Evolutionary conservation across 2,329 filamentous ascomycete genomes (phyloP).

Genomic region (Lojkania enalia): DNA sequence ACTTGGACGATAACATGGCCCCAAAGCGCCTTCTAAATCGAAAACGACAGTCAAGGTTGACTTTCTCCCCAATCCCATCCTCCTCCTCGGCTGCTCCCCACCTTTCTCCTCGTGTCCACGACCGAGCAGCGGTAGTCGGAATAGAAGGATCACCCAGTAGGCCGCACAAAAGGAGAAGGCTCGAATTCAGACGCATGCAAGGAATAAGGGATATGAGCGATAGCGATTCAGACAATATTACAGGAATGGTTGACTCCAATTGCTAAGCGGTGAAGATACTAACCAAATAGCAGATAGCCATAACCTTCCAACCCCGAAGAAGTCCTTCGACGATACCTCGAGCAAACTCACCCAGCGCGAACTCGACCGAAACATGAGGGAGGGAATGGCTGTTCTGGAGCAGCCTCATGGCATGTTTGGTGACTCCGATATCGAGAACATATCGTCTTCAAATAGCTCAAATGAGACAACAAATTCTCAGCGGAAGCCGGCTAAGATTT

Average conservation of each 20-base stretch:
- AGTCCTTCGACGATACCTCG: slow-evolving; percentile 3
- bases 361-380: slow-evolving; percentile 16
- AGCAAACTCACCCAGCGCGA: slow-evolving; percentile 1
- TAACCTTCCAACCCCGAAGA: slow-evolving; percentile 7
- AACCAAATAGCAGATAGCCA: neutral
- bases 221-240: slow-evolving; percentile 8
- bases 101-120: slow-evolving; percentile 36
- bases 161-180: slow-evolving; percentile 26
- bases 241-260: neutral
- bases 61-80: slow-evolving; percentile 48
- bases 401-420: slow-evolving; percentile 30
- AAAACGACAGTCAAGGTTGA: slow-evolving; percentile 48
- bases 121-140: slow-evolving; percentile 40
- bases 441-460: slow-evolving; percentile 1
- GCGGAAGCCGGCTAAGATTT: neutral
- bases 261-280: neutral
- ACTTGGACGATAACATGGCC: no score
- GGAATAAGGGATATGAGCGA: slow-evolving; percentile 9
- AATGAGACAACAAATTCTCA: neutral
- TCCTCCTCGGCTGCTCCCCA: slow-evolving; percentile 43
- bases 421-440: slow-evolving; percentile 21
- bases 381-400: slow-evolving; percentile 22
- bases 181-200: slow-evolving; percentile 12
- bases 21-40: slow-evolving; percentile 31
- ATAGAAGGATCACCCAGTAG: slow-evolving; percentile 31